Base-by-base conservation (phyloP, 2,329 filamentous ascomycete genomes). In the Penicillium capsulatum region DNA sequence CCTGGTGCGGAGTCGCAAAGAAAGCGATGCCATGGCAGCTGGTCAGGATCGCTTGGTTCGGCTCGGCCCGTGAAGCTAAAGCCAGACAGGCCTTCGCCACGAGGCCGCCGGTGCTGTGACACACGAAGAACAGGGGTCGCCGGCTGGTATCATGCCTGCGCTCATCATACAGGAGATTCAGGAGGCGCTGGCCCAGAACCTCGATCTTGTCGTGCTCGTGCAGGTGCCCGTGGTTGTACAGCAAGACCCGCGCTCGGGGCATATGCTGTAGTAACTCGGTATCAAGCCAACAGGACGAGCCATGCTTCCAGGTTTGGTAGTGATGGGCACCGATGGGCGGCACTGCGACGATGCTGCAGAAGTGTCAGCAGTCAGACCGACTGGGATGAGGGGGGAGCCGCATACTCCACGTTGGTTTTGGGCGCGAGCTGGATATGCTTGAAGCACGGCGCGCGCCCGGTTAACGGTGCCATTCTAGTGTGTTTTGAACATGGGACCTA, bases 1-100 rank as follows among this genome's bases (percentile, higher is more conserved):
- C 79, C 13, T 77, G 76, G 49, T 83, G 79, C 0, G 79, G 79
- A 1, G 78, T 64, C 47, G 78, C 77, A 71, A 54, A 80, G 76
- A 82, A 82, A 0, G 75, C 76, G 32, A 79, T 72, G 0, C 79
- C 79, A 44, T 81, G 77, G 39, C 77, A 81, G 47, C 77, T 74
- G 30, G 71, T 70, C 31, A 76, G 61, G 9, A 81, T 68, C 3
- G 64, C 59, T 32, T 55, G 45, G 31, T 42, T 53, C 20, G 56
- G 51, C 20, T 50, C 45, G 30, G 55, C 48, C 32, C 54, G 54
- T 13, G 53, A 58, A 13, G 60, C 60, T 16, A 57, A 38, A 15
- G 74, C 66, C 29, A 82, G 52, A 2, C 75, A 76, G 51, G 72
- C 64, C 63, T 82, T 82, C 5, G 74, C 73, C 1, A 81, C 75